Percentiles rank a stretch among this genome's conserved stretches.
Conservation (phyloP, 208 protist genomes). For the Leishmania major region DNA sequence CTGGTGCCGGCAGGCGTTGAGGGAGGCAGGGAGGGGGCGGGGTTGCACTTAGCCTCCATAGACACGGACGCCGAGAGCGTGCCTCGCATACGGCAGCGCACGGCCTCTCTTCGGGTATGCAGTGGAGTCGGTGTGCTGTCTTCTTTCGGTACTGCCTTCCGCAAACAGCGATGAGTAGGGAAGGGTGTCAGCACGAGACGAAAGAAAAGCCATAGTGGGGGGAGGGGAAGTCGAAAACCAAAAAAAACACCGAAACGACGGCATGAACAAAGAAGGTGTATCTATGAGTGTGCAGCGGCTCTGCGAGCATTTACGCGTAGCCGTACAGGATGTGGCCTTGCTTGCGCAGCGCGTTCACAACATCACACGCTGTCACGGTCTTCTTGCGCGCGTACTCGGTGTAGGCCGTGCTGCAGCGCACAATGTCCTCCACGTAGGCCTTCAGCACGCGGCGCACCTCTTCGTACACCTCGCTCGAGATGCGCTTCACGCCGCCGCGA, state of each 20-base stretch:
- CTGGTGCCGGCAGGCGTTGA: too few species aligned
- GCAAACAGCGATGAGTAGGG: not conserved
- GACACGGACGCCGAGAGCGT: too few species aligned
- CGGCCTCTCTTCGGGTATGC: not conserved
- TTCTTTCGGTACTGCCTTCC: not conserved
- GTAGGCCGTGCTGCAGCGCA: constrained; percentile 84
- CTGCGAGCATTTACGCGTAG: constrained; percentile 32
- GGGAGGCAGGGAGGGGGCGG: too few species aligned
- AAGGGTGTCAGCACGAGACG: not conserved
- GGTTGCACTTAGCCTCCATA: too few species aligned
- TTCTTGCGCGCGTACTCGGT: constrained; percentile 64
- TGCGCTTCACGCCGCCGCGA: constrained; percentile 81
- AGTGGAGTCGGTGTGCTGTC: not conserved
- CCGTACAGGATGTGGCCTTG: too few species aligned
- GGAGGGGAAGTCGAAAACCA: not conserved
- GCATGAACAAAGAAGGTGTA: not conserved
- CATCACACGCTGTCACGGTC: too few species aligned
- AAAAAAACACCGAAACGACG: not conserved
- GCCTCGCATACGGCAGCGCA: not conserved
- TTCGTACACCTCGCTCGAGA: constrained; percentile 71
- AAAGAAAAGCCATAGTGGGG: not conserved
- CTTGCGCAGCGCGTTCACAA: too few species aligned
- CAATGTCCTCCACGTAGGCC: constrained; percentile 80
- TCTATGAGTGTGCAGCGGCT: constrained; percentile 2
- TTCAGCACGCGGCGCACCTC: constrained; percentile 82